Evolutionary conservation across 768 basidiomycete genomes (phyloP), one percentile per base, ranked within the genome.

Genomic region (Boletus rubropictus): DNA sequence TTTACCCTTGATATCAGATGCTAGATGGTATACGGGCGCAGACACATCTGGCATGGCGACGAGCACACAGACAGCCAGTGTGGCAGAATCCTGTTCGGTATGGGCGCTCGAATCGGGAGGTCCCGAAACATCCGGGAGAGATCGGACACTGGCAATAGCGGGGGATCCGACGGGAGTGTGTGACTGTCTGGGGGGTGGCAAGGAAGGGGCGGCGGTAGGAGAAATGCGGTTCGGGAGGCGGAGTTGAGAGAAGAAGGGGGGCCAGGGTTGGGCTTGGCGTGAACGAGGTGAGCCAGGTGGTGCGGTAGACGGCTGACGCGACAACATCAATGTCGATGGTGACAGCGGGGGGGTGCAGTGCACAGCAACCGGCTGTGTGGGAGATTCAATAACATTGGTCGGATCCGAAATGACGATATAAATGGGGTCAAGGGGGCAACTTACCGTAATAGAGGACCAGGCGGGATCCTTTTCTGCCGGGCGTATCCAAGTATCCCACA

Each of bases 11-110:
- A 38, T n/a, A n/a, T 40, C 29, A 25, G 42, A 11, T 9, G 24
- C 3, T 0, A 21, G 29, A 21, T 21, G 48, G 31, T 48, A 21
- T 5, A 33, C 43, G 0, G 52, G 51, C 2, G 52, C 29, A 3
- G 49, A 45, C 14, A 33, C 25, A 24, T 59, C 49, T 20, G 60
- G 60, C 60, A 61, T 62, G 27, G 57, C 52, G 28, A 61, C 39
- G 15, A 61, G 50, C 3, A 61, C 45, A 25, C 48, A 62, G 4
- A 62, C 42, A 9, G 49, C 12, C 18, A 61, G 21, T 0, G 34
- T 48, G 1, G 42, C 38, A 2, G 45, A 7, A 3, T 50, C 46
- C 20, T 44, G 46, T 40, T 50, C 48, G 14, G 20, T 15, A 7
- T 2, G 21, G 8, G 15, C 0, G n/a, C 11, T 31, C 12, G 40